phyloP scores from a whole-genome alignment of 768 basidiomycete species.

The Gautieria morchelliformis region DNA sequence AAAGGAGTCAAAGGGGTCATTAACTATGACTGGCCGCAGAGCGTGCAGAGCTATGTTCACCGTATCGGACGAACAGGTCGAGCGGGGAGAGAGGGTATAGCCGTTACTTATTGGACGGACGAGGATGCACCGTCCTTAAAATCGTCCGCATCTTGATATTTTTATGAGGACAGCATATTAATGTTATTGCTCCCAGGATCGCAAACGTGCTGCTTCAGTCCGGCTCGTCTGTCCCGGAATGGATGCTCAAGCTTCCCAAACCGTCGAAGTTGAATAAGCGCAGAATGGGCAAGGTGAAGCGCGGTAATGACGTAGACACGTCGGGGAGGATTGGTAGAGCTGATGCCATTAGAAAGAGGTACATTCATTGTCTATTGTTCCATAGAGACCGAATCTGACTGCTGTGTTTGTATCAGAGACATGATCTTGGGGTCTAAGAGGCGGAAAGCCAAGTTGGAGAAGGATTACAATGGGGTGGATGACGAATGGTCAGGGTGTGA shows the following conservation, averaged over 20 bases:
- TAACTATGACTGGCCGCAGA: constrained; percentile 96
- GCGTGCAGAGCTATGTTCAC: constrained; percentile 92
- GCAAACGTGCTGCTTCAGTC: constrained; percentile 94
- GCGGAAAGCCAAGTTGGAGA: constrained; percentile 36
- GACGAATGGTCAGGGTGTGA: background rate
- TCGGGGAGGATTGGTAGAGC: constrained; percentile 59
- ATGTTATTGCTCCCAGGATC: constrained; percentile 41
- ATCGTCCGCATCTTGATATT: constrained; percentile 40
- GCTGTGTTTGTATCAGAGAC: constrained; percentile 38
- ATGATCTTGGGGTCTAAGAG: constrained; percentile 72
- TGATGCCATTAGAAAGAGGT: constrained; percentile 71
- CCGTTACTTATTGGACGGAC: constrained; percentile 92
- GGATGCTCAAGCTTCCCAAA: constrained; percentile 91
- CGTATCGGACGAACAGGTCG: constrained; percentile 94
- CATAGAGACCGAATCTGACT: background rate
- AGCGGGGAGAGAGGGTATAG: constrained; percentile 85
- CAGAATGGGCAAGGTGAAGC: constrained; percentile 77
- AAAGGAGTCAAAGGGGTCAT: constrained; percentile 88
- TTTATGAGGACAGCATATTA: too few relatives aligned
- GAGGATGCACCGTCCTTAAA: constrained; percentile 89
- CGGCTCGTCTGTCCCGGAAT: constrained; percentile 84
- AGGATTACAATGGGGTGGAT: constrained; percentile 9
- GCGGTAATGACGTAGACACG: constrained; percentile 63
- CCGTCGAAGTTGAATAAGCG: constrained; percentile 83
- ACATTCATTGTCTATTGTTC: constrained; percentile 11